Percentiles rank a stretch among this genome's conserved stretches.
Conservation (phyloP, 306 rosid genomes). For the Vicia faba region DNA sequence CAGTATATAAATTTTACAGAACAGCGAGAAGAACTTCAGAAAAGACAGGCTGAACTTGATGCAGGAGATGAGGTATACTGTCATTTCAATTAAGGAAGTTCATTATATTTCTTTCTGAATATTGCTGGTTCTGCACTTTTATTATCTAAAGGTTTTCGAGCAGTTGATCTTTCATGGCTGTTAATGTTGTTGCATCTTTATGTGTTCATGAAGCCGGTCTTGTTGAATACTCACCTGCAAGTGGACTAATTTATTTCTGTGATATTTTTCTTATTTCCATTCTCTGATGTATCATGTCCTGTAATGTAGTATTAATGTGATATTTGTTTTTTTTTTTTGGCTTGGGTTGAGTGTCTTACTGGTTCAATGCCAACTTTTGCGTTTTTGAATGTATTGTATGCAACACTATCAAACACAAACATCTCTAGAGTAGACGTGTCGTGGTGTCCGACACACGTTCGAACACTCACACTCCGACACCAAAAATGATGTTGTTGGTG, state of each 20-base stretch:
- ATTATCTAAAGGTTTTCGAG: conserved; percentile 17
- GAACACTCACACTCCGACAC: too few relatives aligned
- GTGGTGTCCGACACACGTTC: too few relatives aligned
- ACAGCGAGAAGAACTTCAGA: conserved; percentile 97
- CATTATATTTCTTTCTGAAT: conserved; percentile 16
- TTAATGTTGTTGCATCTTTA: conserved; percentile 18
- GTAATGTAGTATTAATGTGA: neutral
- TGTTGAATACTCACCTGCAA: conserved; percentile 18
- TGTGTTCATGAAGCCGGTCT: conserved; percentile 16
- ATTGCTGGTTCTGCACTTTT: conserved; percentile 10
- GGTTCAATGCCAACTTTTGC: conserved; percentile 31
- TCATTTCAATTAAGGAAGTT: conserved; percentile 21
- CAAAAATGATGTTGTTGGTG: too few relatives aligned
- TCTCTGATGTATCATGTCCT: conserved; percentile 3
- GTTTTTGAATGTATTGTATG: neutral
- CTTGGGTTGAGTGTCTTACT: conserved; percentile 9
- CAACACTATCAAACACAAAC: neutral
- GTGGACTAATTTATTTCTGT: conserved; percentile 18
- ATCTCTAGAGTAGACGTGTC: too few relatives aligned
- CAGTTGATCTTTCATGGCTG: conserved; percentile 9
- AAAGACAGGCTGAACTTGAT: conserved; percentile 92
- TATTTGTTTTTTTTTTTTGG: conserved; percentile 11
- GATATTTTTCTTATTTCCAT: conserved; percentile 6
- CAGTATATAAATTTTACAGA: conserved; percentile 95
- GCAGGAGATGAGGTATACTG: conserved; percentile 89